Percentiles rank a stretch among this genome's conserved stretches.
These are phyloP conservation scores for Macrophomina pseudophaseolina DNA, from an alignment of 2,329 filamentous ascomycete genomes.

Conservation along the genomic window DNA sequence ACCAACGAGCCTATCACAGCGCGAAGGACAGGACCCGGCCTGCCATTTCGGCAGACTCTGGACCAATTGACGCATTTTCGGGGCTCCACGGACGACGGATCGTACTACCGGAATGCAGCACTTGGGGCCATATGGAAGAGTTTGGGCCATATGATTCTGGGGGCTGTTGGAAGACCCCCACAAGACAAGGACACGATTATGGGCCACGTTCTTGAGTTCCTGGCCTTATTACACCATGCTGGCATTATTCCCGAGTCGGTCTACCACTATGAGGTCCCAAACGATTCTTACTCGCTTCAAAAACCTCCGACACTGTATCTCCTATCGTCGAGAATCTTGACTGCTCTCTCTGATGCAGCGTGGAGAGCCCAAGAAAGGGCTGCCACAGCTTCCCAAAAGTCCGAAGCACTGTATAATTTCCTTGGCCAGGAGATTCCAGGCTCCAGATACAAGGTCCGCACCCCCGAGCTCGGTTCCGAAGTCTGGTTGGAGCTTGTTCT, in stretches of 20 bases:
- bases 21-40: constrained; percentile 28
- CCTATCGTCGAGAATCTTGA: constrained; percentile 55
- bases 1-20: constrained; percentile 35
- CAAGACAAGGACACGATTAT: constrained; percentile 39
- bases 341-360: constrained; percentile 56
- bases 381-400: constrained; percentile 35
- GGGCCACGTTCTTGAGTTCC: constrained; percentile 53
- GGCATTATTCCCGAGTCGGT: constrained; percentile 54
- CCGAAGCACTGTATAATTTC: constrained; percentile 44
- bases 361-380: constrained; percentile 54
- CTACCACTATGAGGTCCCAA: constrained; percentile 46
- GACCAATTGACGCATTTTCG: constrained; percentile 1
- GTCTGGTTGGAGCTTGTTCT: constrained; percentile 59
- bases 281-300: constrained; percentile 45
- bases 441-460: constrained; percentile 47
- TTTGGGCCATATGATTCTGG: constrained; percentile 53
- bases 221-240: constrained; percentile 54
- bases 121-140: constrained; percentile 54
- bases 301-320: constrained; percentile 56
- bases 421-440: constrained; percentile 51
- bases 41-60: background rate
- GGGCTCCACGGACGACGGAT: background rate
- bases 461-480: constrained; percentile 50
- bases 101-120: constrained; percentile 28
- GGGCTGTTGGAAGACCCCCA: constrained; percentile 35